Conservation (phyloP, 495 filamentous ascomycete genomes). For the Talaromyces trachyspermus region DNA sequence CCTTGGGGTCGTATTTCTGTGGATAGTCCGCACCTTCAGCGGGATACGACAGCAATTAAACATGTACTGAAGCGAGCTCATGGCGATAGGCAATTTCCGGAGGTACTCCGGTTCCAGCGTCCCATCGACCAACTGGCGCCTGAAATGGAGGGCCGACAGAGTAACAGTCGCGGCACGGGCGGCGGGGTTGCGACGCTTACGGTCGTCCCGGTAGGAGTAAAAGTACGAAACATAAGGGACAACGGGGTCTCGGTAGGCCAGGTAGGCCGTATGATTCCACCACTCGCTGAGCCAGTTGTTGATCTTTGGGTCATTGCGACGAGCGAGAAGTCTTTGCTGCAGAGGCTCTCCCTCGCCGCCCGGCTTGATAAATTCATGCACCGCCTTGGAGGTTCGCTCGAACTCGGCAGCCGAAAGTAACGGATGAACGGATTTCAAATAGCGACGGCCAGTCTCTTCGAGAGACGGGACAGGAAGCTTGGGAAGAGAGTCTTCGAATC, state of each 20-base stretch:
- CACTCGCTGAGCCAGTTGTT: slow-evolving; percentile 96
- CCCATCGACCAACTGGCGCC: slow-evolving; percentile 77
- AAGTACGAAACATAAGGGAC: slow-evolving; percentile 99
- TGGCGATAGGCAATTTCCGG: slow-evolving; percentile 89
- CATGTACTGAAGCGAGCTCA: slow-evolving; percentile 98
- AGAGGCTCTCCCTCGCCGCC: slow-evolving; percentile 76
- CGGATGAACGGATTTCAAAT: slow-evolving; percentile 87
- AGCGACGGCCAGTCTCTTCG: slow-evolving; percentile 85
- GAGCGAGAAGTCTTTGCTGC: slow-evolving; percentile 79
- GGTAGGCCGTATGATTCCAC: slow-evolving; percentile 94
- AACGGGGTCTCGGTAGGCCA: slow-evolving; percentile 89
- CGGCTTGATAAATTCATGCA: slow-evolving; percentile 73
- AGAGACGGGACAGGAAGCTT: slow-evolving; percentile 85
- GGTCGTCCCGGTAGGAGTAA: slow-evolving; percentile 95
- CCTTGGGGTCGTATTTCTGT: slow-evolving; percentile 64
- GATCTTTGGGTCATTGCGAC: slow-evolving; percentile 71
- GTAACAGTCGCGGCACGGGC: slow-evolving; percentile 90
- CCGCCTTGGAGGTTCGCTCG: slow-evolving; percentile 69
- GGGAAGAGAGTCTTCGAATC: slow-evolving; percentile 94
- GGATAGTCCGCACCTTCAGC: slow-evolving; percentile 74
- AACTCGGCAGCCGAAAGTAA: slow-evolving; percentile 67
- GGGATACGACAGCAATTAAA: slow-evolving; percentile 91
- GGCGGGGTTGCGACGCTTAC: slow-evolving; percentile 75
- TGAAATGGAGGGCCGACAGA: slow-evolving; percentile 82
- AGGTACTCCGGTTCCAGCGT: slow-evolving; percentile 96